Evolutionary conservation across 345 rosid species (phyloP), one percentile per base, ranked within the genome.

Genomic region (Citrus maxima): DNA sequence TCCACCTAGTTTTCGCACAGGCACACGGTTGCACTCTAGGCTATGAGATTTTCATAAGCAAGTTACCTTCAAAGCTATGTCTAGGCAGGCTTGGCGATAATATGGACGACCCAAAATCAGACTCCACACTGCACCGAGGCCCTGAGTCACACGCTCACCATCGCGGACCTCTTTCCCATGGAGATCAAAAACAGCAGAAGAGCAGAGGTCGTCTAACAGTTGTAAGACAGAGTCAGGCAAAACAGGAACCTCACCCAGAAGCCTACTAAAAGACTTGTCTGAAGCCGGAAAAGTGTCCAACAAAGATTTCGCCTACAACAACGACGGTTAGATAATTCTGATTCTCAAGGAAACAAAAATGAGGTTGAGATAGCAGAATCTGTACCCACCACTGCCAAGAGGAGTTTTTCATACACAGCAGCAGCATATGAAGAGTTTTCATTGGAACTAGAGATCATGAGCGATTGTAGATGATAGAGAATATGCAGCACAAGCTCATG

Each of bases 91-190:
- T 80, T 89, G 88, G 61, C 98, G 92, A 78, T 91, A 84, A 76
- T 87, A 89, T 83, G 98, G 93, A 79, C 98, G 97, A 61, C 94
- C 97, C 86, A 93, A 78, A 86, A 96, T 91, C 86, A 96, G 88
- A 88, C 98, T 88, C 99, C 99, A 96, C 37, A 91, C 97, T 46
- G 96, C 93, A 81, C 97, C 98, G 78, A 96, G 97, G 62, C 98
- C 99, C 82, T 96, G 99, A 56, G 98, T 94, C 46, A 96, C 93
- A 81, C 95, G 97, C 81, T 96, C 97, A 73, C 88, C 85, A 82
- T 93, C 99, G 72, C 87, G 86, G 63, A 85, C 78, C 81, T 87
- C 91, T 83, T 85, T 90, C 69, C 93, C 95, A 74, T 76, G 77
- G 68, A 82, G 79, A 85, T 88, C 95, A 87, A 85, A 82, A 80